Evolutionary conservation across 208 protist species (phyloP).

Genomic region (Tritrichomonas musculus): DNA sequence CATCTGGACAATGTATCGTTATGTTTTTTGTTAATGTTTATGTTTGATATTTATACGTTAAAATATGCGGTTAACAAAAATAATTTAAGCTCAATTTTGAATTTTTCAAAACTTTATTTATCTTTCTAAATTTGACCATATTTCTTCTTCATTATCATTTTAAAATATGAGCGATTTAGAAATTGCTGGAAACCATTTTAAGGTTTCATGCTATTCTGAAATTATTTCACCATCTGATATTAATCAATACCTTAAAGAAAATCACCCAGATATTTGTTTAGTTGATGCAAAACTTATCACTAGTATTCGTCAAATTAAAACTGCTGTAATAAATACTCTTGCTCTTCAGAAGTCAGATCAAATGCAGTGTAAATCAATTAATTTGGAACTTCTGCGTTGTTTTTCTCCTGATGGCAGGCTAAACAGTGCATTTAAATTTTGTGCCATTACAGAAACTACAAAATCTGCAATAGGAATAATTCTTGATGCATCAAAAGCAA

Average conservation of each 20-base stretch:
- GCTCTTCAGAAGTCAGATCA: background rate
- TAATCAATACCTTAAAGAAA: background rate
- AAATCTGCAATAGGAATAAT: background rate
- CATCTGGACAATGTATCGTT: too few species aligned
- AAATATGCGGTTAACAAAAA: too few species aligned
- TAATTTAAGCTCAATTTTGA: too few species aligned
- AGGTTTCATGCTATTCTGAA: background rate
- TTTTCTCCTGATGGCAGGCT: background rate
- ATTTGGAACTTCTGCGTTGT: slow-evolving; percentile 12
- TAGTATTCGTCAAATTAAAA: background rate
- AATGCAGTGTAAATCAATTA: background rate
- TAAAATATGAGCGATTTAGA: too few species aligned
- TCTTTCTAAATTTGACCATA: too few species aligned
- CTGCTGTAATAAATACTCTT: background rate
- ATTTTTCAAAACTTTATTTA: too few species aligned
- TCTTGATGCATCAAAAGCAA: background rate
- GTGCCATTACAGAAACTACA: background rate
- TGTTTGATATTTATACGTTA: too few species aligned
- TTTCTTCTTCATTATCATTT: too few species aligned
- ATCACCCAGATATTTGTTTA: background rate
- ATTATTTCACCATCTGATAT: background rate
- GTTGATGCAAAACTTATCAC: background rate
- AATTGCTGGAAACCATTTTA: background rate
- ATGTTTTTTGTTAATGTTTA: too few species aligned
- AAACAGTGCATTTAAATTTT: background rate